Base-by-base conservation (phyloP, 306 rosid genomes). In the Dalbergia oliveri region DNA sequence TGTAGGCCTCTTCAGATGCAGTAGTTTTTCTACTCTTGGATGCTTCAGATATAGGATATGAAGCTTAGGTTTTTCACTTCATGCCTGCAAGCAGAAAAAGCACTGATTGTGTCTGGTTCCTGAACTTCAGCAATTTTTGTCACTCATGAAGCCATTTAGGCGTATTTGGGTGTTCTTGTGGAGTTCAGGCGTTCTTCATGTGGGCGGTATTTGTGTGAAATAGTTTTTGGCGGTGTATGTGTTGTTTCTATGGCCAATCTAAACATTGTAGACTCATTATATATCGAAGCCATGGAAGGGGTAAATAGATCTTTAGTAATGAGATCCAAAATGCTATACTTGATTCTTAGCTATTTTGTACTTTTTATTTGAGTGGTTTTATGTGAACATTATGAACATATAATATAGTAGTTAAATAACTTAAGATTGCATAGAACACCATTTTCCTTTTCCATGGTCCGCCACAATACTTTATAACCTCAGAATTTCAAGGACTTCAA, bases 1-100 rank as follows among this genome's bases (percentile, higher is more conserved):
- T 33, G 57, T 77, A 60, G 23, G 33, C 31, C 62, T 64, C 66
- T 69, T 82, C 74, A 39, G 26, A 51, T 76, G 33, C 66, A 51
- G n/a, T 65, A 79, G 15, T 63, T 69, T 33, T 41, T 35, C 9
- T 11, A 66, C 64, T 37, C 56, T 19, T 26, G 77, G 84, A 66
- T 44, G 76, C 34, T 60, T 49, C 80, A 78, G 57, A 63, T 5
- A 65, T 45, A 49, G 49, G 16, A 11, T 14, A 51, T 6, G 73
- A 69, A 76, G 59, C 59, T 34, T 63, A 56, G 65, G 23, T 43
- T 74, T 43, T 23, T 33, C 69, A 11, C 31, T 37, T 78, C 61
- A 78, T 15, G 67, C 19, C 15, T 21, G 59, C 64, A 23, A 67
- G 60, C 60, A 2, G 35, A 78, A 56, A 67, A 15, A 2, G 7